phyloP scores from a whole-genome alignment of 2,329 filamentous ascomycete genomes.

The Fusarium veterinarium region DNA sequence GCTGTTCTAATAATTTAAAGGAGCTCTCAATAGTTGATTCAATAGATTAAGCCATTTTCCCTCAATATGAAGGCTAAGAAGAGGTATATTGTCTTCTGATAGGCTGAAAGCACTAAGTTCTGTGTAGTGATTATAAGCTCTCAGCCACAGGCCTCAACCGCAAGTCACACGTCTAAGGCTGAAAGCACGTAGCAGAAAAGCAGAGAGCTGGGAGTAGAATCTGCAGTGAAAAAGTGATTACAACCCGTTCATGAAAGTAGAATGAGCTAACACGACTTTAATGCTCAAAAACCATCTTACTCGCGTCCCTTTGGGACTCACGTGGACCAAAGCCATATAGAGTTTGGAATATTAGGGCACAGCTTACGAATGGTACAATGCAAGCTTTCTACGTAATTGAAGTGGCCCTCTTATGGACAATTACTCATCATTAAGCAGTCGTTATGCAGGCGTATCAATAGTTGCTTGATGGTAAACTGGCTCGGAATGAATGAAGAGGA shows the following conservation, averaged over 20 bases:
- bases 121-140: too few relatives aligned
- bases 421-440: not conserved
- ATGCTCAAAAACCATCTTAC: not conserved
- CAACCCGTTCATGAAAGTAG: accelerated
- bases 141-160: too few relatives aligned
- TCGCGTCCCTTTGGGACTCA: too few relatives aligned
- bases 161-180: too few relatives aligned
- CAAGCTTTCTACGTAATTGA: not conserved
- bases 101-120: not conserved
- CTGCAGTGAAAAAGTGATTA: too few relatives aligned
- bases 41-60: too few relatives aligned
- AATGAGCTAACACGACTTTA: accelerated
- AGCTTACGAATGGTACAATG: not conserved
- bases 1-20: accelerated
- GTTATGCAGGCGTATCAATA: not conserved
- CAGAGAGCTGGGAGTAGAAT: too few relatives aligned
- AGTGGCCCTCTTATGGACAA: accelerated
- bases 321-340: not conserved
- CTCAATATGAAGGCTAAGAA: too few relatives aligned
- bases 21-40: not conserved
- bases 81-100: not conserved
- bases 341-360: not conserved
- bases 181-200: too few relatives aligned
- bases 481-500: not conserved
- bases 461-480: accelerated